phyloP scores from a whole-genome alignment of 331 rosid species.

The Saraca asoca region DNA sequence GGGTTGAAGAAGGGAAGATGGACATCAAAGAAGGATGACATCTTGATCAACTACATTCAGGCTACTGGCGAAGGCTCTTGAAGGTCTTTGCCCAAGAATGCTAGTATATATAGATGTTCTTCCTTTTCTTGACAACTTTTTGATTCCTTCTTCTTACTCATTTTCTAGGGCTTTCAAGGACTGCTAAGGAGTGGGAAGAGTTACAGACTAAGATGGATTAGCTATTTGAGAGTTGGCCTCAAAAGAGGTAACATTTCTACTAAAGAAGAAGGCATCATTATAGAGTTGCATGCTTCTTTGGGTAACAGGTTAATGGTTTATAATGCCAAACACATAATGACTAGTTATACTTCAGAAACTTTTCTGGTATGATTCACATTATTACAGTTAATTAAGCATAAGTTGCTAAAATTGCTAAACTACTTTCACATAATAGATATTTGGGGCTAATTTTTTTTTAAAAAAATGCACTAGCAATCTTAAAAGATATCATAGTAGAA shows the following conservation, averaged over 20 bases:
- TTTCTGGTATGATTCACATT: too few species aligned
- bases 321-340: too few species aligned
- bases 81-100: conserved; percentile 82
- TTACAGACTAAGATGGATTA: conserved; percentile 85
- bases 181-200: conserved; percentile 88
- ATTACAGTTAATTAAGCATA: too few species aligned
- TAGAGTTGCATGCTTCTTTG: conserved; percentile 65
- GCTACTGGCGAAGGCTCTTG: conserved; percentile 87
- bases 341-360: too few species aligned
- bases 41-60: conserved; percentile 55
- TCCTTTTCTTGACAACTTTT: too few species aligned
- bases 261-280: conserved; percentile 60
- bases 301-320: conserved; percentile 74
- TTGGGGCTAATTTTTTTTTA: too few species aligned
- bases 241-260: conserved; percentile 71
- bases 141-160: background rate
- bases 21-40: conserved; percentile 78
- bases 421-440: too few species aligned
- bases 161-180: conserved; percentile 47
- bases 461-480: too few species aligned
- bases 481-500: too few species aligned
- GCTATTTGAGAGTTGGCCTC: conserved; percentile 70
- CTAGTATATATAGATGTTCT: too few species aligned
- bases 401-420: too few species aligned
- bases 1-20: conserved; percentile 85